Conservation (phyloP, 805 yeast species). For the Scheffersomyces lignosus region DNA sequence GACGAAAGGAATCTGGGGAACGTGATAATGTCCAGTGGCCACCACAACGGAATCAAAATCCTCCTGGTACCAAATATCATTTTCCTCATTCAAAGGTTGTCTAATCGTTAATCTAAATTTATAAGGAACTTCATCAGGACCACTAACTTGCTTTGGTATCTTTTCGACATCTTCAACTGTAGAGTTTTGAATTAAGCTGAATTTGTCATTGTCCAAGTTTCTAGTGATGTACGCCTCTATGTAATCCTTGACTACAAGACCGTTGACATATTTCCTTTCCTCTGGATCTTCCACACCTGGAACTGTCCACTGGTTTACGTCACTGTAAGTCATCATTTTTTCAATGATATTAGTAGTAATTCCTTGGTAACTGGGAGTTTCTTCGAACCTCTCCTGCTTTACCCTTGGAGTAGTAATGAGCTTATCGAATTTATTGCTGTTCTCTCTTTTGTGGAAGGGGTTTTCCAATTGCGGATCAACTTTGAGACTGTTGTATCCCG, state of each 20-base stretch:
- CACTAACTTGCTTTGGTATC: constrained; percentile 9
- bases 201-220: constrained; percentile 15
- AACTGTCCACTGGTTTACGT: constrained; percentile 35
- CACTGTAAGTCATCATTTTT: constrained; percentile 46
- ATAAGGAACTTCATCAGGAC: constrained; percentile 8
- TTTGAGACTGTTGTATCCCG: constrained; percentile 19
- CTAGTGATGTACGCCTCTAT: constrained; percentile 27
- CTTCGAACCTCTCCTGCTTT: constrained; percentile 27
- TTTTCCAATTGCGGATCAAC: constrained; percentile 31
- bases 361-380: constrained; percentile 28
- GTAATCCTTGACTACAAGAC: constrained; percentile 26
- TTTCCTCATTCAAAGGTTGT: constrained; percentile 15
- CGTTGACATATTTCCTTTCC: constrained; percentile 25
- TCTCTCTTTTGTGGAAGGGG: constrained; percentile 19
- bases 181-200: constrained; percentile 26
- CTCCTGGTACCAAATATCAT: constrained; percentile 39
- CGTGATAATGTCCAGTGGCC: constrained; percentile 50
- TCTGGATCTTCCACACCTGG: constrained; percentile 17
- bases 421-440: neutral
- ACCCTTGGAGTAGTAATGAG: constrained; percentile 10
- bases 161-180: constrained; percentile 40
- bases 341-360: constrained; percentile 44
- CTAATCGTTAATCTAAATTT: constrained; percentile 32
- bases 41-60: constrained; percentile 43
- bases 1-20: constrained; percentile 46